These are phyloP conservation scores for Scheffersomyces spartinae DNA, from an alignment of 805 yeast species.

Conservation along the genomic window DNA sequence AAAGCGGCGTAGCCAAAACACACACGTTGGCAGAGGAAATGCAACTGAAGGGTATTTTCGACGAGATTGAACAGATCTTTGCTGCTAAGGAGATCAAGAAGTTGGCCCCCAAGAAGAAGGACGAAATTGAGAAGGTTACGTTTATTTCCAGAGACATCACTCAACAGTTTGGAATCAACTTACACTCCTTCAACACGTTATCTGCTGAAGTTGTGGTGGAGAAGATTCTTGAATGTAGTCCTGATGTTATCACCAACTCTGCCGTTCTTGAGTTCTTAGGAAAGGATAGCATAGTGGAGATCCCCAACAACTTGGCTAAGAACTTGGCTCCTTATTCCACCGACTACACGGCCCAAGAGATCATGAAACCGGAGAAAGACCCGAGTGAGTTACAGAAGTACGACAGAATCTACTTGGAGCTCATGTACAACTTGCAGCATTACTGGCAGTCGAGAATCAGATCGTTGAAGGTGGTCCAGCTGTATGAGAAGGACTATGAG, in stretches of 20 bases:
- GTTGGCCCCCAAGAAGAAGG: conserved; percentile 30
- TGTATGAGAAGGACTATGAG: conserved; percentile 54
- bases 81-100: conserved; percentile 41
- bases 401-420: conserved; percentile 57
- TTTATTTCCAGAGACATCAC: conserved; percentile 61
- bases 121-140: conserved; percentile 34
- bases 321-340: conserved; percentile 55
- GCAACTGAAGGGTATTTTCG: conserved; percentile 48
- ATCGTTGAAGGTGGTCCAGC: conserved; percentile 41
- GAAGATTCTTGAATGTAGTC: conserved; percentile 51
- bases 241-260: conserved; percentile 36
- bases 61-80: conserved; percentile 51
- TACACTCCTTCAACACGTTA: conserved; percentile 47
- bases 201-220: conserved; percentile 43
- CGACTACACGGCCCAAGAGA: conserved; percentile 24
- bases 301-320: conserved; percentile 43
- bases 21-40: conserved; percentile 36
- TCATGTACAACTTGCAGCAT: conserved; percentile 53
- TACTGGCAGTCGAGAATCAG: conserved; percentile 70
- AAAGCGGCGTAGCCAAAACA: conserved; percentile 28
- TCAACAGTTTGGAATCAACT: conserved; percentile 71
- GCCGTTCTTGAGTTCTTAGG: conserved; percentile 61
- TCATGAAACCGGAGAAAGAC: conserved; percentile 38
- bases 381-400: conserved; percentile 51
- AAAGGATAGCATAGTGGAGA: conserved; percentile 50